These are phyloP conservation scores for Corrigiola litoralis DNA, from an alignment of 179 eudicot genomes.

Conservation along the genomic window DNA sequence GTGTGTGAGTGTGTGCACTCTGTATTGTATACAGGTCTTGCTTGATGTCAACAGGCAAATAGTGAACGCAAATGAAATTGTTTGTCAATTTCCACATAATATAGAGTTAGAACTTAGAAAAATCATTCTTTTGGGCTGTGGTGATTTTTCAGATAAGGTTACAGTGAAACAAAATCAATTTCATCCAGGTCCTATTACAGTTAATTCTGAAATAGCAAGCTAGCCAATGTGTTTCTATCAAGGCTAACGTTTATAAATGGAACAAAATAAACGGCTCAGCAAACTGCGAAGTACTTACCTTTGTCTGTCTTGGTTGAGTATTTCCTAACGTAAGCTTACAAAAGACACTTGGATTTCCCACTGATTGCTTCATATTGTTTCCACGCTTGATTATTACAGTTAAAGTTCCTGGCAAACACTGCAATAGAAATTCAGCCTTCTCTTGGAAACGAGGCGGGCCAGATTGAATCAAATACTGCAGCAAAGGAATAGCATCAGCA, in stretches of 20 bases:
- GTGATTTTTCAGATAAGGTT: too few relatives aligned
- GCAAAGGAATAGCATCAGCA: slow-evolving; percentile 91
- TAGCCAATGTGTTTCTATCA: background rate
- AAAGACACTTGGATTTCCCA: slow-evolving; percentile 84
- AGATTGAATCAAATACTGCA: slow-evolving; percentile 87
- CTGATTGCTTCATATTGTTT: slow-evolving; percentile 91
- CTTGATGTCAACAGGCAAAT: too few relatives aligned
- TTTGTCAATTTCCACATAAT: too few relatives aligned
- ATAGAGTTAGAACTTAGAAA: too few relatives aligned
- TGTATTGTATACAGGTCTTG: too few relatives aligned
- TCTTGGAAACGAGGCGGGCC: slow-evolving; percentile 99
- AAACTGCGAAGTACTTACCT: slow-evolving; percentile 38
- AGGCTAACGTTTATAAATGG: background rate
- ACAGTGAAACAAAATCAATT: too few relatives aligned
- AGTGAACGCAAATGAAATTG: too few relatives aligned
- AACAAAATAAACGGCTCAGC: background rate
- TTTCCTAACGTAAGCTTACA: slow-evolving; percentile 96
- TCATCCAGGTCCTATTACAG: background rate
- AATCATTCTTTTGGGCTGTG: too few relatives aligned
- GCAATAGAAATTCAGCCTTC: slow-evolving; percentile 85
- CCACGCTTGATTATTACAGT: slow-evolving; percentile 90
- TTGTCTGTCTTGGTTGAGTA: slow-evolving; percentile 74
- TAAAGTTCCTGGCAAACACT: slow-evolving; percentile 92
- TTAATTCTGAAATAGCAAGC: background rate
- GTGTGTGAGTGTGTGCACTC: too few relatives aligned